phyloP scores from a whole-genome alignment of 106 monocot species.

The Platanthera guangdongensis region DNA sequence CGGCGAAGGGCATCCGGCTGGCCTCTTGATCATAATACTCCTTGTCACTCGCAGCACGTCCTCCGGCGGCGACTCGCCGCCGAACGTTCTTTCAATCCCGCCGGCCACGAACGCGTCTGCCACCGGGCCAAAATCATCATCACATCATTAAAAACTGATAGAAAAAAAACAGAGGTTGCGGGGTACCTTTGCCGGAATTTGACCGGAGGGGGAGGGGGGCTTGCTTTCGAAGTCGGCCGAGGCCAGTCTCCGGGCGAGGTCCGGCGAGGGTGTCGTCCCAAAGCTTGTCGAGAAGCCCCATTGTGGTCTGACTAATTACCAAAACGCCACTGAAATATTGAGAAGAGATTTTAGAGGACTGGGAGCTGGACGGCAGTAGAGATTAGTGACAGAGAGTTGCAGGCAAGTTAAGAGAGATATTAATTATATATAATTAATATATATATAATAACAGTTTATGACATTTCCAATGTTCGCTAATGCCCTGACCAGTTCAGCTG shows the following conservation, averaged over 20 bases:
- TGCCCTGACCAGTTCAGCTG: too few relatives aligned
- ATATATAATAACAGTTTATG: too few relatives aligned
- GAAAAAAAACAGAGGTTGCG: neutral
- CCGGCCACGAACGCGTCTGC: constrained; percentile 17
- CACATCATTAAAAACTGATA: neutral
- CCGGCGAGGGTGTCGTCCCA: constrained; percentile 83
- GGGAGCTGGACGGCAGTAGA: too few relatives aligned
- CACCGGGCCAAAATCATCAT: constrained; percentile 1
- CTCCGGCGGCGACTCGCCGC: constrained; percentile 13
- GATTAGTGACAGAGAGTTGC: too few relatives aligned
- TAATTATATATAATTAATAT: too few relatives aligned
- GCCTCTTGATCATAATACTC: constrained; percentile 92
- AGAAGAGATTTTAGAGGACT: neutral
- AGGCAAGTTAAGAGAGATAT: too few relatives aligned
- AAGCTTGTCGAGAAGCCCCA: constrained; percentile 69
- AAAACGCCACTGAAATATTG: neutral
- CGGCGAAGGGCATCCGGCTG: constrained; percentile 60
- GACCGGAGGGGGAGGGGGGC: constrained; percentile 22
- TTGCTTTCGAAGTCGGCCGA: constrained; percentile 43
- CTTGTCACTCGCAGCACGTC: constrained; percentile 64
- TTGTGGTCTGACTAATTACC: constrained; percentile 6
- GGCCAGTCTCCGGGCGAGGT: constrained; percentile 50
- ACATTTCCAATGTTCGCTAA: too few relatives aligned
- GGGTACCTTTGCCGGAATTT: constrained; percentile 24
- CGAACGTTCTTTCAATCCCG: neutral